Evolutionary conservation across 2,329 filamentous ascomycete species (phyloP), one percentile per base, ranked within the genome.

Genomic region (Epichloe amarillans): DNA sequence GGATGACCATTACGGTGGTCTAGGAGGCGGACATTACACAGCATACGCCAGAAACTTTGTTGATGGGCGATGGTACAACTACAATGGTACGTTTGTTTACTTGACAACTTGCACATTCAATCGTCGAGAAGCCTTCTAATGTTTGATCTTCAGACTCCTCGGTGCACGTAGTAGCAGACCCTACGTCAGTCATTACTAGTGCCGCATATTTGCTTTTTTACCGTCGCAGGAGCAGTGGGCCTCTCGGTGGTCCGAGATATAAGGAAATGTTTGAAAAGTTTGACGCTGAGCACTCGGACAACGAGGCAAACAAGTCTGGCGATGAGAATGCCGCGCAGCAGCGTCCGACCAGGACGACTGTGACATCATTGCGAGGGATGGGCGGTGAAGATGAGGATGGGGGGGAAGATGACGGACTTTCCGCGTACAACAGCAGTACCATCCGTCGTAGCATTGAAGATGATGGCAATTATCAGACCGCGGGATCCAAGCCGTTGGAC

Each of bases 201-300:
- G 83, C 86, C 19, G 93, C 93, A 0, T 98, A 98, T 67, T 77
- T 98, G 11, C 75, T 98, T 36, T 98, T 98, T 73, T 98, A 98
- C 70, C 87, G 93, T 40, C 86, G 93, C 52, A 84, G 88, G 56
- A 88, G 88, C 5, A 74, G 78, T 7, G 69, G 68, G 54, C 86
- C 88, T 55, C 80, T 98, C 57, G 93, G 93, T 52, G 90, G 90
- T 26, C 76, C 83, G 43, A 77, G 77, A 48, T 83, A 96, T 53
- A 77, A 83, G 58, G 73, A 83, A 56, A 81, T 95, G 47, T 73
- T 87, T 50, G 77, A 82, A 49, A 73, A 76, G 50, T 86, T 78
- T 61, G 74, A 76, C 55, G 75, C 76, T 47, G 71, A 76, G 54
- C 64, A 62, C 21, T 54, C 55, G 6, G 63, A 66, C 49, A 72